Evolutionary conservation across 2,329 filamentous ascomycete genomes (phyloP).

Genomic region (Arthrobotrys megalospora): DNA sequence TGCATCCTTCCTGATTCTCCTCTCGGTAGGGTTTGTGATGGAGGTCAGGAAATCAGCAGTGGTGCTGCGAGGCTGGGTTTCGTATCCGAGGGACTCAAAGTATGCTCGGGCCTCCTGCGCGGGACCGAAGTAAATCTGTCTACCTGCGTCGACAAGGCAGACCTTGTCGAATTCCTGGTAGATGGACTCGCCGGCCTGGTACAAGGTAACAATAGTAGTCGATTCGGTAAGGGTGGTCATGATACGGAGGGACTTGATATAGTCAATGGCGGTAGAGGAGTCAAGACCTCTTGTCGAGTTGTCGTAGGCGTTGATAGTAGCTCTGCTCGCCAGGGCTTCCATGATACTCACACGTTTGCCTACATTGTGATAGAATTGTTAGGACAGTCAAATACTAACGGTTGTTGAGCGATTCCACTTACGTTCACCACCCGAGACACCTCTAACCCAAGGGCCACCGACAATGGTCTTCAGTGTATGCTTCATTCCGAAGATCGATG

Average conservation of each 20-base stretch:
- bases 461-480: slow-evolving; percentile 83
- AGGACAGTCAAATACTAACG: neutral
- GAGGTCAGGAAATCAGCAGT: slow-evolving; percentile 85
- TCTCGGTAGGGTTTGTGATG: slow-evolving; percentile 80
- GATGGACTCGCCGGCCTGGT: slow-evolving; percentile 79
- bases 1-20: slow-evolving; percentile 76
- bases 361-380: slow-evolving; percentile 3
- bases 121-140: slow-evolving; percentile 78
- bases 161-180: slow-evolving; percentile 86
- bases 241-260: slow-evolving; percentile 77
- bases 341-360: slow-evolving; percentile 78
- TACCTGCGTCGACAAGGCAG: slow-evolving; percentile 80
- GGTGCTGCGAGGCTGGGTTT: slow-evolving; percentile 74
- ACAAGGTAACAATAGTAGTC: slow-evolving; percentile 79
- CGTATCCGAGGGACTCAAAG: slow-evolving; percentile 77
- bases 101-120: slow-evolving; percentile 76
- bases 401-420: slow-evolving; percentile 69
- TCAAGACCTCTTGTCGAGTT: slow-evolving; percentile 86
- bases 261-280: slow-evolving; percentile 83
- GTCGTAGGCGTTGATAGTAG: slow-evolving; percentile 82
- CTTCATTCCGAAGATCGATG: slow-evolving; percentile 80
- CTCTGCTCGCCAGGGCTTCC: slow-evolving; percentile 81
- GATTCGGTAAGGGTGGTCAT: slow-evolving; percentile 83
- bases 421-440: slow-evolving; percentile 84
- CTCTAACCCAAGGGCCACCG: slow-evolving; percentile 79